These are phyloP conservation scores for Melampsora larici-populina DNA, from an alignment of 1,284 basidiomycete genomes.

Conservation along the genomic window DNA sequence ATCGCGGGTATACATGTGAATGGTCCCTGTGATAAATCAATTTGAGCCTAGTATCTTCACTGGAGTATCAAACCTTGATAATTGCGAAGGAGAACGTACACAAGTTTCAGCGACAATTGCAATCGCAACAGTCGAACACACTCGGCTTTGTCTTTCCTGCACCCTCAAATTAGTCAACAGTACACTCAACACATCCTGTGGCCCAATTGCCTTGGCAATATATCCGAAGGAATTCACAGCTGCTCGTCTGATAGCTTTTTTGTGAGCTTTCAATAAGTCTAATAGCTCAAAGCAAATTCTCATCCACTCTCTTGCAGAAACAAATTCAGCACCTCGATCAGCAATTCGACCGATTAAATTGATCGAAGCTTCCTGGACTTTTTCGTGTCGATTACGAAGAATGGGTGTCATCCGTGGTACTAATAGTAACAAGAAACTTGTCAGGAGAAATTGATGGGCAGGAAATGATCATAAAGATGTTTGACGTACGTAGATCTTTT, in stretches of 20 bases:
- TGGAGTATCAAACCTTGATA: conserved; percentile 58
- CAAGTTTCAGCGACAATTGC: conserved; percentile 54
- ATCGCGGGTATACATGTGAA: conserved; percentile 99
- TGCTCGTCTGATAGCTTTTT: conserved; percentile 96
- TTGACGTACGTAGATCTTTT: conserved; percentile 83
- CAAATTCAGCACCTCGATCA: conserved; percentile 97
- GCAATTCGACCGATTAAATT: conserved; percentile 99
- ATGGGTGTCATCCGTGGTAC: conserved; percentile 99
- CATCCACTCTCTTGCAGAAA: conserved; percentile 93
- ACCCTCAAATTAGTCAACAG: conserved; percentile 94
- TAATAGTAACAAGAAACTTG: conserved; percentile 52
- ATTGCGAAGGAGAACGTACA: neutral
- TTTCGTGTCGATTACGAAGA: conserved; percentile 96
- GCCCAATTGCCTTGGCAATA: conserved; percentile 98
- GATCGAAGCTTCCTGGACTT: conserved; percentile 98
- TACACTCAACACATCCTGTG: conserved; percentile 95
- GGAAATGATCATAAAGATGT: neutral
- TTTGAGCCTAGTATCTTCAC: conserved; percentile 76
- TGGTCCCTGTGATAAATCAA: conserved; percentile 55
- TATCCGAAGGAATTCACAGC: conserved; percentile 99
- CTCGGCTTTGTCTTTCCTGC: conserved; percentile 97
- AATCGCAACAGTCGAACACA: conserved; percentile 97
- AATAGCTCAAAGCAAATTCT: conserved; percentile 98
- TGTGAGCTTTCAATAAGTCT: conserved; percentile 96
- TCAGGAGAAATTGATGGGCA: neutral